phyloP scores from a whole-genome alignment of 2,329 filamentous ascomycete species.

The Aspergillus glaucus region DNA sequence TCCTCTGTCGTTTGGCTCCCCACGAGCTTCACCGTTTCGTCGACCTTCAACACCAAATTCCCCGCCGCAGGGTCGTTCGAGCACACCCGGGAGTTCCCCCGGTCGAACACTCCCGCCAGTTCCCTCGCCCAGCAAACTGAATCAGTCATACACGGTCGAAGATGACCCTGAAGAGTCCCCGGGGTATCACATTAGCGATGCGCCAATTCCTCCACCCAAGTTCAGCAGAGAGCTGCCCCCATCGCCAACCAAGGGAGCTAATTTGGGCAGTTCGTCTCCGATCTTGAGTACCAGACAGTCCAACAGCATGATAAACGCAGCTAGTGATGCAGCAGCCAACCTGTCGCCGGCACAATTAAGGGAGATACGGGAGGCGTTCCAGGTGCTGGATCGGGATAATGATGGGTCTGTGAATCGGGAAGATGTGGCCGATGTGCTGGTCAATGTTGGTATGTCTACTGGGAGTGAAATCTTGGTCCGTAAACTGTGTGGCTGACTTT shows the following conservation, averaged over 20 bases:
- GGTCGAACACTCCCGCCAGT: constrained; percentile 37
- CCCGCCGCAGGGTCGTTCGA: constrained; percentile 50
- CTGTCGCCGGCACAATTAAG: constrained; percentile 77
- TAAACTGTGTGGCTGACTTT: constrained; percentile 1
- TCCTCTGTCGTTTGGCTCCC: constrained; percentile 64
- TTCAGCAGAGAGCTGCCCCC: constrained; percentile 33
- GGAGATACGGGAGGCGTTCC: constrained; percentile 85
- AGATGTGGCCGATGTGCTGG: constrained; percentile 81
- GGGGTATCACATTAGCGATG: constrained; percentile 10
- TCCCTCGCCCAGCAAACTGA: constrained; percentile 43
- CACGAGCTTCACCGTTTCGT: constrained; percentile 63
- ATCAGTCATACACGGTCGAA: constrained; percentile 40
- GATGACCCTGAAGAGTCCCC: constrained; percentile 31
- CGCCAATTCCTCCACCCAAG: constrained; percentile 28
- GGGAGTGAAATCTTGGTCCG: background rate
- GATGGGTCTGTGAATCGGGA: constrained; percentile 76
- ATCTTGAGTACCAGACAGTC: constrained; percentile 19
- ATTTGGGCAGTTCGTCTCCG: constrained; percentile 21
- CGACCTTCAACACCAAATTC: constrained; percentile 58
- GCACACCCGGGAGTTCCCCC: constrained; percentile 44
- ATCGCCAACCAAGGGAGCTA: constrained; percentile 34
- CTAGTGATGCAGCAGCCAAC: constrained; percentile 35
- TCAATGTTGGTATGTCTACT: constrained; percentile 61
- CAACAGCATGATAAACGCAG: constrained; percentile 15
- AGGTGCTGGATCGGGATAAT: constrained; percentile 84